Conservation (phyloP, 2,329 filamentous ascomycete species). For the Dactylellina drechsleri region DNA sequence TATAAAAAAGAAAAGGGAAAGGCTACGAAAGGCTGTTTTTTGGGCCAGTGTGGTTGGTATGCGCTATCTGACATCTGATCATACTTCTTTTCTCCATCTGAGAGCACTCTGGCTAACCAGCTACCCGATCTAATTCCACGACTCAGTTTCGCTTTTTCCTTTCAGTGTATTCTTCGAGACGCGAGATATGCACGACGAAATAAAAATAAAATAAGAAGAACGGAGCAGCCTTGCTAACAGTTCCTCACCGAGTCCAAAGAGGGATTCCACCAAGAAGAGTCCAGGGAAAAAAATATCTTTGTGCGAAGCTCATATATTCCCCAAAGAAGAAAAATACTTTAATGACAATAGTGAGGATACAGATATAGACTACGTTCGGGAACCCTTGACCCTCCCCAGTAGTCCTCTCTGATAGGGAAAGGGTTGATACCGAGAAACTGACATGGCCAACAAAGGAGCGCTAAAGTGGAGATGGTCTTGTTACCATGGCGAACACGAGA, state of each 20-base stretch:
- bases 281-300: conserved; percentile 12
- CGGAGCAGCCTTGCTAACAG: neutral
- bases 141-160: neutral
- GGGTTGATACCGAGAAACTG: conserved; percentile 25
- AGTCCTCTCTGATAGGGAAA: conserved; percentile 24
- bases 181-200: conserved; percentile 1
- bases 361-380: conserved; percentile 18
- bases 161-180: conserved; percentile 10
- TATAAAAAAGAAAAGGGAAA: conserved; percentile 11
- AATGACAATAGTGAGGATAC: too few species aligned
- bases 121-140: too few species aligned
- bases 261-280: neutral
- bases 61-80: conserved; percentile 15
- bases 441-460: conserved; percentile 29
- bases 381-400: conserved; percentile 26
- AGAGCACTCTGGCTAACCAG: conserved; percentile 1
- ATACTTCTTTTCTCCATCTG: conserved; percentile 1
- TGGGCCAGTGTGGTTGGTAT: neutral
- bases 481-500: conserved; percentile 45
- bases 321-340: conserved; percentile 35
- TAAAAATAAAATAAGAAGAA: neutral
- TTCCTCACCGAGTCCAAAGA: neutral
- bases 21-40: conserved; percentile 3
- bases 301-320: conserved; percentile 27
- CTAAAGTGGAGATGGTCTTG: conserved; percentile 52